A percentile compares a stretch with the other conserved stretches of the same genome.
Conservation (phyloP, 78 protist species). For the Pelomyxa schiedti region DNA sequence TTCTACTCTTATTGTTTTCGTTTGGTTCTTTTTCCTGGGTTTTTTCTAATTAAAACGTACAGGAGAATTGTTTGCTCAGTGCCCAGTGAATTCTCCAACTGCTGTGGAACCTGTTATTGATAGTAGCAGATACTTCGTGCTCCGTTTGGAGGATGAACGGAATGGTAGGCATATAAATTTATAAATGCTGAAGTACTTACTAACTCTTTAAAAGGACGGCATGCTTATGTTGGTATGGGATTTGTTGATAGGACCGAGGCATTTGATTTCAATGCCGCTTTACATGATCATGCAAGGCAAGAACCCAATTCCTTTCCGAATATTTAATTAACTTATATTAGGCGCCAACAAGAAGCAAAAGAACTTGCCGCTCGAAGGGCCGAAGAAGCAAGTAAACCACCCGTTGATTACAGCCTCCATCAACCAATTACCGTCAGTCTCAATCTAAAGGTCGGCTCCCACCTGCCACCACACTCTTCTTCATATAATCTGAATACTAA, state of each 20-base stretch:
- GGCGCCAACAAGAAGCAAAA: no score
- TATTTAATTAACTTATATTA: no score
- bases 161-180: background rate
- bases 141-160: slow-evolving; percentile 47
- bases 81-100: slow-evolving; percentile 41
- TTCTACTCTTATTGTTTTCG: no score
- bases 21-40: no score
- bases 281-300: slow-evolving; percentile 47
- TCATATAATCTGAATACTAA: no score
- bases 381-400: background rate
- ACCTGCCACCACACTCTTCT: no score
- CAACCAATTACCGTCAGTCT: background rate
- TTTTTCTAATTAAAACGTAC: no score
- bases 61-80: slow-evolving; percentile 54
- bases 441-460: no score
- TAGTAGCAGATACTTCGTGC: slow-evolving; percentile 59
- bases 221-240: slow-evolving; percentile 61
- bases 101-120: slow-evolving; percentile 56
- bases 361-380: no score
- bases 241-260: slow-evolving; percentile 61
- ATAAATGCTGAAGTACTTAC: background rate
- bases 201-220: slow-evolving; percentile 16
- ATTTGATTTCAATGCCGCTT: slow-evolving; percentile 55
- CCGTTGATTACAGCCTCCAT: background rate
- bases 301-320: no score